Evolutionary conservation across 768 basidiomycete species (phyloP), one percentile per base, ranked within the genome.

Genomic region (Ephemerocybe angulata): DNA sequence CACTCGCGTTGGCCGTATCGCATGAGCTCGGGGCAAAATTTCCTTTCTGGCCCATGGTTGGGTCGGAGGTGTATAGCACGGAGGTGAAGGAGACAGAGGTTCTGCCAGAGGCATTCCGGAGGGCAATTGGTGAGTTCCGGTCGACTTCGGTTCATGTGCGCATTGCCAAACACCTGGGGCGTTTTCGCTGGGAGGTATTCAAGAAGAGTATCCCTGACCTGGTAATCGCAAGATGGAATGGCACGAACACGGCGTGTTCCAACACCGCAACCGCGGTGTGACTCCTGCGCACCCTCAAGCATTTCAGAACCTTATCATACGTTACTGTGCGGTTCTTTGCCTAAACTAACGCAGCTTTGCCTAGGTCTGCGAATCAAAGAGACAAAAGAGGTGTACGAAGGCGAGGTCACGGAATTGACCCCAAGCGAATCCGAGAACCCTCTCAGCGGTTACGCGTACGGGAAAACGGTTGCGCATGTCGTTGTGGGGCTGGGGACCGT

Each of bases 11-110:
- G n/a, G 97, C 93, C 0, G 83, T 98, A 25, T 88, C 93, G 5
- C 95, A 98, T 56, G 97, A 98, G 63, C 81, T 99, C 0, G 97
- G 97, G 0, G 74, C 82, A 21, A 97, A 97, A 64, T 94, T 98
- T 1, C 97, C 97, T 0, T 98, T 99, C 68, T 98, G 96, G 69
- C 93, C 94, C 4, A 98, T 98, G 93, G 97, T 98, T 38, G 97
- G 97, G 0, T 89, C 87, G 19, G 97, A 99, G 71, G 97, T 98
- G 57, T 98, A 97, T 67, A 91, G 87, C 37, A 86, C 90, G 2
- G 96, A 98, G 71, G 94, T 99, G 54, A 98, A 98, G 77, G 98
- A 99, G 81, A 98, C 97, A 1, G 97, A 98, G 67, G 95, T 98
- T 4, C 75, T 99, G 19, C 92, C 94, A 46, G 96, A 98, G 70